Percentiles rank a stretch among this genome's conserved stretches.
These are phyloP conservation scores for Gracilaria caudata DNA, from an alignment of 23 red algal species.

Conservation along the genomic window DNA sequence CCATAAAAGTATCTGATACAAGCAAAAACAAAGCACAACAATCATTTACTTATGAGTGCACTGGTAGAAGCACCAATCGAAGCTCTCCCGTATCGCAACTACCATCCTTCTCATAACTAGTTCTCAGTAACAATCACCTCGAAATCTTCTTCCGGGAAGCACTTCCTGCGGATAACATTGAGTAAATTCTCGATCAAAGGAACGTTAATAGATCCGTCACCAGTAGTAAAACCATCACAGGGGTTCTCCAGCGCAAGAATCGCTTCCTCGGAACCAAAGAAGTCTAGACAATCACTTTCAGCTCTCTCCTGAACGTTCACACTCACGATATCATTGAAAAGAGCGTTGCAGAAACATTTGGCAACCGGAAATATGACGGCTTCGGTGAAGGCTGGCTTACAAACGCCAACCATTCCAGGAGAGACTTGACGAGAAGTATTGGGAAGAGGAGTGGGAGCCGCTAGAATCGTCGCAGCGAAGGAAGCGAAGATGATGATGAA, in stretches of 20 bases:
- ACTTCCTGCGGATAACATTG: slow-evolving; percentile 10
- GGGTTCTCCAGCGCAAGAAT: slow-evolving; percentile 6
- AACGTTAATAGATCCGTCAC: slow-evolving; percentile 2
- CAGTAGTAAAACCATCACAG: slow-evolving; percentile 1
- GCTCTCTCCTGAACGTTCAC: slow-evolving; percentile 16
- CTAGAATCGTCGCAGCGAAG: background rate
- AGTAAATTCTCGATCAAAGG: background rate
- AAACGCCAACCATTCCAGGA: background rate
- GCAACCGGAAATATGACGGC: slow-evolving; percentile 3
- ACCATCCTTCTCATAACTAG: background rate
- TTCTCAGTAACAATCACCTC: slow-evolving; percentile 18
- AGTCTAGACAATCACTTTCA: background rate
- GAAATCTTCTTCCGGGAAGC: background rate
- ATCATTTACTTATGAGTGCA: too few species aligned
- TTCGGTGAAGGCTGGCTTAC: slow-evolving; percentile 12
- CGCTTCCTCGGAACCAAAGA: slow-evolving; percentile 3
- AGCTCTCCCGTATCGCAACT: background rate
- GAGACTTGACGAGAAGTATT: background rate
- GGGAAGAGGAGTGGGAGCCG: background rate
- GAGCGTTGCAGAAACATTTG: slow-evolving; percentile 10
- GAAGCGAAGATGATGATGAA: slow-evolving; percentile 10
- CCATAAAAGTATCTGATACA: too few species aligned
- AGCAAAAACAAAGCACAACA: too few species aligned
- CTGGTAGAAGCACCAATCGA: too few species aligned
- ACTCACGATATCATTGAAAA: slow-evolving; percentile 2